Evolutionary conservation across 2,329 filamentous ascomycete genomes (phyloP).

Genomic region (Fusarium brevicatenulatum): DNA sequence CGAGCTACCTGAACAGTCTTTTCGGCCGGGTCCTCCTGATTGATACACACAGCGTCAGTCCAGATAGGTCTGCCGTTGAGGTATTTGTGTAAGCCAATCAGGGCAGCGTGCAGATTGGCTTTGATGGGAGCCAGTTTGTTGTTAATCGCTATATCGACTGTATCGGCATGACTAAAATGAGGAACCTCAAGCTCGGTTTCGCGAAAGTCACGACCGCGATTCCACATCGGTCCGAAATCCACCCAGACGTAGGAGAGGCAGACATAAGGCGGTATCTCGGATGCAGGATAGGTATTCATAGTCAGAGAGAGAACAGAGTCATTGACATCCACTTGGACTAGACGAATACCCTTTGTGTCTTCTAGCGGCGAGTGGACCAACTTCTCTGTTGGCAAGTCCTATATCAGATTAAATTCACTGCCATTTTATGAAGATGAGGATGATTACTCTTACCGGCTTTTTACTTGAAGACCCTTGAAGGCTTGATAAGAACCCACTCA

Average conservation of each 20-base stretch:
- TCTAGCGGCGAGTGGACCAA: neutral
- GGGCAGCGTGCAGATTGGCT: conserved; percentile 11
- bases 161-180: conserved; percentile 8
- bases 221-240: conserved; percentile 19
- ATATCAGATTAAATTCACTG: neutral
- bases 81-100: neutral
- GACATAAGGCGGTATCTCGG: conserved; percentile 7
- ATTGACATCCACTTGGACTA: neutral
- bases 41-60: conserved; percentile 16
- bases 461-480: neutral
- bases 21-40: conserved; percentile 1
- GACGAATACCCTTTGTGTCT: neutral
- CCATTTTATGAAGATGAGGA: too few relatives aligned
- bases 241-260: conserved; percentile 25
- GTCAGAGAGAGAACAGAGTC: neutral
- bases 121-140: too few relatives aligned
- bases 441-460: neutral
- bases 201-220: conserved; percentile 11
- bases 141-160: neutral
- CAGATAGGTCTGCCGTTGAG: conserved; percentile 9
- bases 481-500: neutral
- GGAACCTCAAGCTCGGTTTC: conserved; percentile 17
- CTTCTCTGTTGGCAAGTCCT: neutral
- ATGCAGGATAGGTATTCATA: neutral
- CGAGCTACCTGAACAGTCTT: conserved; percentile 6